Evolutionary conservation across 2,329 filamentous ascomycete genomes (phyloP), one percentile per base, ranked within the genome.

Genomic region (Ophiocordyceps australis): DNA sequence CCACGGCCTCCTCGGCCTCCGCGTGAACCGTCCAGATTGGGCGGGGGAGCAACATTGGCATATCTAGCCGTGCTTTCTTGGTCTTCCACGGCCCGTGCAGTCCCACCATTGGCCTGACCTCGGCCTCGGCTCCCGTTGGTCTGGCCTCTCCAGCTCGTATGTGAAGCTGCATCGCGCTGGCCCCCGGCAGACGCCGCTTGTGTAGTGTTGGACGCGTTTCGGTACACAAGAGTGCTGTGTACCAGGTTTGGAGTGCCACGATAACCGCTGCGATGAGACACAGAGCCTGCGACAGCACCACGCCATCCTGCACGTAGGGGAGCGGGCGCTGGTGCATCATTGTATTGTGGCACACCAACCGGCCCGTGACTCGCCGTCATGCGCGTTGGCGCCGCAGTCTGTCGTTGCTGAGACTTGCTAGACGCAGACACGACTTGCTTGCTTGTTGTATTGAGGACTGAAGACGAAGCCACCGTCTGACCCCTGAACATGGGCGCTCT

Each of bases 401-500:
- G 57, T 23, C 59, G 58, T 33, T 67, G 64, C 41, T 49, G 47
- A 4, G 49, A 46, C 25, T 40, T 52, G 36, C 37, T 66, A 26
- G 77, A 69, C 31, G 65, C 64, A 32, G 70, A 74, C 22, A 92
- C 59, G 13, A 93, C 65, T 53, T 98, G 89, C 38, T 68, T 75
- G 42, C 85, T 62, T 2, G 74, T 75, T 29, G 92, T 59, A 52
- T 98, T 98, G 18, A 98, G 64, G 3, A 95, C 83, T 1, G 80
- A 78, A n/a, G 78, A 77, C 6, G 76, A 69, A 3, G 82, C 71
- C 4, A 98, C 83, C 0, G 89, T 94, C 46, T 89, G 85, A 27
- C 89, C 89, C 19, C 86, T 73, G 70, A 98, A 98, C 20, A 81
- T 74, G 15, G 83, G 82, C 45, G 86, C 93, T 31, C 89, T 75